Base-by-base conservation (phyloP, 371 early-diverging fungal species). In the Agmasoma carcini region DNA sequence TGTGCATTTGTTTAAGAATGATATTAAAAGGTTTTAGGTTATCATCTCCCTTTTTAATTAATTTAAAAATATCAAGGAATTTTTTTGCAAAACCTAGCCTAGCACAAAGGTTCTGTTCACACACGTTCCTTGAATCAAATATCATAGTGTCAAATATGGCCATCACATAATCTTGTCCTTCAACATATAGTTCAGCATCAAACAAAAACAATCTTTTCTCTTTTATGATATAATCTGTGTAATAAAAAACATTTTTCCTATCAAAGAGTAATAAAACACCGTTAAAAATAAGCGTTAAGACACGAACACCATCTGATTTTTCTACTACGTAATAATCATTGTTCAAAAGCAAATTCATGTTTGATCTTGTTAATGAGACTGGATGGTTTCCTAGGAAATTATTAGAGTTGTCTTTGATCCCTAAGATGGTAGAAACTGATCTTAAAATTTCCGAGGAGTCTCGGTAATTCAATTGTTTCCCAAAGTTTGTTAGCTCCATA, bases 271-370 rank as follows among this genome's bases (percentile, higher is more conserved):
- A 75, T 12, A 49, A 20, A 36, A 39, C 38, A 3, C 46, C 23
- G 2, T 68, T 47, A 2, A 45, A 51, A 17, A 37, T 20, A 30
- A 61, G 78, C 37, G 89, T 75, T 0, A 93, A 76, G 41, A 83
- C 86, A 17, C 94, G 81, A 2, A 88, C 79, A 20, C 94, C 97
- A 76, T 94, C 93, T 6, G 88, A 87, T 70, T 94, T 96, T 71
- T 96, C 94, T 67, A 88, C 85, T 12, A 92, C 91, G 74, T 82
- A 86, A 70, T 86, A 95, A 59, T 86, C 79, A 74, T 86, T 82
- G 26, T 77, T 62, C 58, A 81, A 68, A 15, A 91, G 77, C 59
- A 81, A 80, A n/a, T 78, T 55, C 2, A 88, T 68, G 46, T 83
- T 81, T 1, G 69, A 54, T 2, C 77, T 67, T 27, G 79, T 79